These are phyloP conservation scores for Drechmeria coniospora DNA, from an alignment of 2,329 filamentous ascomycete genomes.

Conservation along the genomic window DNA sequence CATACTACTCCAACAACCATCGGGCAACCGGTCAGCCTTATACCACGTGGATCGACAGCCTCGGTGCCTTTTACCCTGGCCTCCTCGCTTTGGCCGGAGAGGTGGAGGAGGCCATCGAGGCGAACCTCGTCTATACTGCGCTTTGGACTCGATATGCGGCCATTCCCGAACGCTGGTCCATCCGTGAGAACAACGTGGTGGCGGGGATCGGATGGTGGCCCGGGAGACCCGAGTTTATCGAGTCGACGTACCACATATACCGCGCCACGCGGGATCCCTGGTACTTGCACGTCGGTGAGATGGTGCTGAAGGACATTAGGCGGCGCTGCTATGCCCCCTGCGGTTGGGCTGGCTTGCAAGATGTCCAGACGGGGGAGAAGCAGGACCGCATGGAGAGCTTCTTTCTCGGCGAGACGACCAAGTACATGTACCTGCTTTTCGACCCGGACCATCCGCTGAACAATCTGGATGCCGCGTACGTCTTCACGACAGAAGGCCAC, in stretches of 20 bases:
- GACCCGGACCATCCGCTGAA: constrained; percentile 78
- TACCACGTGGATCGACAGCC: constrained; percentile 89
- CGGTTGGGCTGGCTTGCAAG: constrained; percentile 82
- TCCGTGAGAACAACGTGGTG: constrained; percentile 70
- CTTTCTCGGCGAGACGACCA: constrained; percentile 89
- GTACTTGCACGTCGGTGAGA: constrained; percentile 92
- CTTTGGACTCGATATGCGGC: constrained; percentile 93
- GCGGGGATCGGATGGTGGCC: constrained; percentile 88
- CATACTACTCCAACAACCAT: constrained; percentile 87
- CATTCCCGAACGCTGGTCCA: constrained; percentile 86
- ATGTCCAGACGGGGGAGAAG: constrained; percentile 69
- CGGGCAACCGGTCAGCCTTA: constrained; percentile 74
- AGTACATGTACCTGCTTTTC: constrained; percentile 89
- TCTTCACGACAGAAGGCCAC: constrained; percentile 94
- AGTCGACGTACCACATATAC: constrained; percentile 94
- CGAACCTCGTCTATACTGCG: constrained; percentile 80
- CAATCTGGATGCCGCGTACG: constrained; percentile 68
- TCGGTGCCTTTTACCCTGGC: constrained; percentile 90
- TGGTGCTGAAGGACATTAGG: constrained; percentile 80
- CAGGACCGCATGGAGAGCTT: constrained; percentile 98
- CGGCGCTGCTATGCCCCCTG: constrained; percentile 79
- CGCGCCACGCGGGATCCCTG: constrained; percentile 85
- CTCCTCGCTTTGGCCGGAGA: constrained; percentile 75
- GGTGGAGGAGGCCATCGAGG: constrained; percentile 77
- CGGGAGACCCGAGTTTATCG: constrained; percentile 87